These are phyloP conservation scores for Porphyra umbilicalis DNA, from an alignment of 31 red algal species.

Conservation along the genomic window DNA sequence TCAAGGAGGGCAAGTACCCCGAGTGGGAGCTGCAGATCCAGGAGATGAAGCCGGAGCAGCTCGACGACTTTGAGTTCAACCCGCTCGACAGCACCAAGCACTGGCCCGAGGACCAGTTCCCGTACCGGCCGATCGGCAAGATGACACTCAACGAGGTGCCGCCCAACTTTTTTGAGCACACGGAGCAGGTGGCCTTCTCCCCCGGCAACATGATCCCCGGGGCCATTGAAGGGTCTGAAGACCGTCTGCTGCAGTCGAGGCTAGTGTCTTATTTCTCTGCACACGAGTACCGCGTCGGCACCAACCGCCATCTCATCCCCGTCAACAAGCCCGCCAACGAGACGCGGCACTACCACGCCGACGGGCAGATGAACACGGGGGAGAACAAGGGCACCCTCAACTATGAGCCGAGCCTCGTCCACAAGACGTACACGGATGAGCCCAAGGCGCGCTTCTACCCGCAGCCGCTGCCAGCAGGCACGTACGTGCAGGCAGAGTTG, in stretches of 20 bases:
- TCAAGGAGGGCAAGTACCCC: slow-evolving; percentile 39
- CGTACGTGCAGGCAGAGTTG: slow-evolving; percentile 24
- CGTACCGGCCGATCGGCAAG: slow-evolving; percentile 33
- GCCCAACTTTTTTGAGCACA: slow-evolving; percentile 59
- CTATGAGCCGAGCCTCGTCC: slow-evolving; percentile 46
- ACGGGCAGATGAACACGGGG: slow-evolving; percentile 61
- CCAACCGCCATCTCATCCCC: slow-evolving; percentile 69
- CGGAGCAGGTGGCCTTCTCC: slow-evolving; percentile 79
- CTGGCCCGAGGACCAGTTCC: slow-evolving; percentile 73
- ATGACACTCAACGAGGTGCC: slow-evolving; percentile 53
- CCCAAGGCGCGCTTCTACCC: slow-evolving; percentile 13
- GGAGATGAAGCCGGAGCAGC: slow-evolving; percentile 22
- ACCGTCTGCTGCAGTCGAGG: slow-evolving; percentile 70
- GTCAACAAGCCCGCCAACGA: slow-evolving; percentile 56
- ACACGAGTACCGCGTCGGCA: slow-evolving; percentile 72
- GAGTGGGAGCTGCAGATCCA: slow-evolving; percentile 65
- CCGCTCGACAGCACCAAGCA: slow-evolving; percentile 66
- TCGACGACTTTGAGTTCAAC: slow-evolving; percentile 66
- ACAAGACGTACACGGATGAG: slow-evolving; percentile 26
- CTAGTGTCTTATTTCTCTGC: slow-evolving; percentile 78
- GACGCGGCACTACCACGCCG: slow-evolving; percentile 60
- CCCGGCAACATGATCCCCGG: slow-evolving; percentile 76
- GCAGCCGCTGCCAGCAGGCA: slow-evolving; percentile 15
- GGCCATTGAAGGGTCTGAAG: slow-evolving; percentile 65
- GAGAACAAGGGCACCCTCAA: slow-evolving; percentile 67